Base-by-base conservation (phyloP, 2,329 filamentous ascomycete species). In the Colletotrichum paranaense region DNA sequence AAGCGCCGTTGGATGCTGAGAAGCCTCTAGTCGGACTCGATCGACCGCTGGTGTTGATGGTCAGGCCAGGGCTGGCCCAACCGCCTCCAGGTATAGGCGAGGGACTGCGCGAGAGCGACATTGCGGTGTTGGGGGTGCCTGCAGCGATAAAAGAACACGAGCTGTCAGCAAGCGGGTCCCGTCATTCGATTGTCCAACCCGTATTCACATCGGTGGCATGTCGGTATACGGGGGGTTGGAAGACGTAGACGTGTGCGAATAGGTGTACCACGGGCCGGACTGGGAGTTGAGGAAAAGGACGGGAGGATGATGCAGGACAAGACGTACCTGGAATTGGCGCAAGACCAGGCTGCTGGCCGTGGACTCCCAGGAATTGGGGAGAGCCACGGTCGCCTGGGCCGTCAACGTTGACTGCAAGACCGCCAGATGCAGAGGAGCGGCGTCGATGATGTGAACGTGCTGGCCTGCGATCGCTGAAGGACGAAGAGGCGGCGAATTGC, bases 101-200 rank as follows among this genome's bases (percentile, higher is more conserved):
- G 63, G 95, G 94, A 80, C 94, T 97, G 84, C 95, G 92, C 77
- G 95, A 97, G 75, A 96, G 86, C 77, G 94, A 94, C 95, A 98
- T 98, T 78, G 86, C 84, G 76, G 83, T 79, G 78, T 84, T 87
- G 56, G 90, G 88, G 64, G 88, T 91, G 79, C 89, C 87, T 89
- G 82, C 71, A 78, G 71, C 42, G 58, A 60, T 59, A 60, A 56
- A 63, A 72, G 60, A 72, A 68, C 74, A 76, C 74, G 67, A 71
- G 62, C 46, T 59, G 73, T 76, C 69, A 76, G 74, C 65, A 70
- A 76, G 73, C 73, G 66, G 64, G 66, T 62, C 69, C 65, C 49
- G 57, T 74, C 53, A 60, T 56, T 57, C 24, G 60, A 32, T 30
- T 60, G 69, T 64, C 62, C 62, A 68, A 68, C 62, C 49, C 62